phyloP scores from a whole-genome alignment of 2,329 filamentous ascomycete genomes.

The Trichophyton schoenleinii region DNA sequence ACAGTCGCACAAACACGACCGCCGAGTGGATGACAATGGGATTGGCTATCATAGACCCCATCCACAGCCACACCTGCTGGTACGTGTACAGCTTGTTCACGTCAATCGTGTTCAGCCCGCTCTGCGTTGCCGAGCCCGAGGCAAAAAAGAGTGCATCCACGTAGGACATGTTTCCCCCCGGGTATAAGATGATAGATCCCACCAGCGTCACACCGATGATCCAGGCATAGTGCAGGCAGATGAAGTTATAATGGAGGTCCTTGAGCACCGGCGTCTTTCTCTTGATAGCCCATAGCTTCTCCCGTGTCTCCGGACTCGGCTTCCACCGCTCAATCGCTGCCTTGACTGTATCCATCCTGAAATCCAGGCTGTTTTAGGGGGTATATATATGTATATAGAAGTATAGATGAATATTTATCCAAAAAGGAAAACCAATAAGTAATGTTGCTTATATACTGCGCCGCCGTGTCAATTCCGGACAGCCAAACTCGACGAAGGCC shows the following conservation, averaged over 20 bases:
- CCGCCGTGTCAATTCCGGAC: neutral
- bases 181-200: conserved; percentile 66
- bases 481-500: neutral
- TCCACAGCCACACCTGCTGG: conserved; percentile 60
- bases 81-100: conserved; percentile 56
- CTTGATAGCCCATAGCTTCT: conserved; percentile 16
- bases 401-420: neutral
- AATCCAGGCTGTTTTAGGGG: neutral
- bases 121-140: conserved; percentile 79
- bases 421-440: too few species aligned
- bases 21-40: conserved; percentile 74
- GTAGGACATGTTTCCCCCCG: conserved; percentile 52
- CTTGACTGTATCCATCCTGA: neutral
- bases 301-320: neutral
- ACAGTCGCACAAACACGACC: conserved; percentile 83
- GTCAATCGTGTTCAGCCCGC: conserved; percentile 69
- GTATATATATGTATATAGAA: neutral
- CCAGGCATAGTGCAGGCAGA: conserved; percentile 52
- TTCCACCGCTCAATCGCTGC: neutral
- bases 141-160: conserved; percentile 83
- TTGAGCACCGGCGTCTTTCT: conserved; percentile 27
- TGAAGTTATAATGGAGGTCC: conserved; percentile 33
- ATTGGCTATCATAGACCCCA: conserved; percentile 61
- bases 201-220: conserved; percentile 62
- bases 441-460: neutral